These are phyloP conservation scores for Rhodotorula kratochvilovae DNA, from an alignment of 768 basidiomycete genomes.

Conservation along the genomic window DNA sequence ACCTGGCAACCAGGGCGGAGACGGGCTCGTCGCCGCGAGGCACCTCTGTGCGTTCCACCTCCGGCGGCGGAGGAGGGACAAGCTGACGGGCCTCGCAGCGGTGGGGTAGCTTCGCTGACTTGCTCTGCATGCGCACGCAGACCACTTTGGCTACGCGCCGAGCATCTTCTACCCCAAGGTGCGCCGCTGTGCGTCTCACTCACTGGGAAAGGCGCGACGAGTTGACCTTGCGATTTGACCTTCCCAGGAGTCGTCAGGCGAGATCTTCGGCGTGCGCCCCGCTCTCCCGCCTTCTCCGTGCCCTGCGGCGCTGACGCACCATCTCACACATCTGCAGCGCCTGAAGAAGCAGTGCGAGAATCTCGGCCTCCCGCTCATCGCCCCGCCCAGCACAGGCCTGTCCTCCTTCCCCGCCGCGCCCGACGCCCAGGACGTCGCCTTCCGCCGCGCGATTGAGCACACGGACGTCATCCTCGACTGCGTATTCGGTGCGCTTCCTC, in stretches of 20 bases:
- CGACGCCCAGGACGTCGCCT: constrained; percentile 43
- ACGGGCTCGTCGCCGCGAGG: constrained; percentile 91
- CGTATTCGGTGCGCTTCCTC: constrained; percentile 62
- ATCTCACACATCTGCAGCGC: constrained; percentile 52
- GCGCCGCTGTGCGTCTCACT: not conserved
- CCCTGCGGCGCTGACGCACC: not conserved
- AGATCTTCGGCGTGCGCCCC: constrained; percentile 71
- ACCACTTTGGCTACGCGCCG: constrained; percentile 85
- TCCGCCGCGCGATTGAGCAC: constrained; percentile 35
- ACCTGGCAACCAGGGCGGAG: constrained; percentile 95
- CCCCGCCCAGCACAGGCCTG: constrained; percentile 50
- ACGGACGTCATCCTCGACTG: constrained; percentile 83
- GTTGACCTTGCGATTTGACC: not conserved
- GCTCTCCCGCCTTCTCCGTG: not conserved
- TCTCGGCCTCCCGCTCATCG: constrained; percentile 66
- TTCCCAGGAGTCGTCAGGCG: constrained; percentile 76
- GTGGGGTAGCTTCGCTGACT: no score
- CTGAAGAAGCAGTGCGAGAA: constrained; percentile 82
- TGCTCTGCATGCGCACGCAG: constrained; percentile 50
- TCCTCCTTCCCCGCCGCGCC: constrained; percentile 54
- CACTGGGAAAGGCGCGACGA: not conserved
- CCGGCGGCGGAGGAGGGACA: no score
- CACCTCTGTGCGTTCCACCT: constrained; percentile 64
- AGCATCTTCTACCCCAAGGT: constrained; percentile 94
- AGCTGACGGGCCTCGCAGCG: no score